These are phyloP conservation scores for Stemphylium lycopersici DNA, from an alignment of 2,329 filamentous ascomycete genomes.

Conservation along the genomic window DNA sequence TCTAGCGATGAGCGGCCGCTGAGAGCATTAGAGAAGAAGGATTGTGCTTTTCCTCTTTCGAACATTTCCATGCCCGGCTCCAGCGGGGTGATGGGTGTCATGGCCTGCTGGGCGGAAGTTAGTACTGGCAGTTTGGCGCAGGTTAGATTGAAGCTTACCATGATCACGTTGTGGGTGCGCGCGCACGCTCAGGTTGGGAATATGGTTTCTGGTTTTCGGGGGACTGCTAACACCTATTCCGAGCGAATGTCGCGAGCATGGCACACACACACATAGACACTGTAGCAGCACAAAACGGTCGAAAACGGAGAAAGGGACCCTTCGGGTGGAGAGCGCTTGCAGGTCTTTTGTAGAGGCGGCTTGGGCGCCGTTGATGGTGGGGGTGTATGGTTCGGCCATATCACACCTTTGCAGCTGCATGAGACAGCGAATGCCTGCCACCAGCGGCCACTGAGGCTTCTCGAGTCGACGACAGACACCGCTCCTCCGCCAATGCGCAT, in stretches of 20 bases:
- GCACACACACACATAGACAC: slow-evolving; percentile 33
- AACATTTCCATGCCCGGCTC: slow-evolving; percentile 57
- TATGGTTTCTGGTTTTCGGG: slow-evolving; percentile 16
- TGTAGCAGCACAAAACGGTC: slow-evolving; percentile 36
- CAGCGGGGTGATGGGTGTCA: slow-evolving; percentile 53
- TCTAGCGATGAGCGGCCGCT: slow-evolving; percentile 50
- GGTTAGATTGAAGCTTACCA: slow-evolving; percentile 37
- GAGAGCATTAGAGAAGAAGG: slow-evolving; percentile 62
- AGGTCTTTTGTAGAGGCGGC: slow-evolving; percentile 51
- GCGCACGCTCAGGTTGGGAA: slow-evolving; percentile 23
- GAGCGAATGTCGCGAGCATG: slow-evolving; percentile 36
- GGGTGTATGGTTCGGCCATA: slow-evolving; percentile 41
- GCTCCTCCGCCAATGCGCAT: slow-evolving; percentile 39
- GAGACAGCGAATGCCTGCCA: slow-evolving; percentile 40
- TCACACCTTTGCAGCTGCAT: slow-evolving; percentile 39
- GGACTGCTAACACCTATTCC: slow-evolving; percentile 30
- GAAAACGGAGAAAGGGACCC: slow-evolving; percentile 47
- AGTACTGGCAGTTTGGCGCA: slow-evolving; percentile 23
- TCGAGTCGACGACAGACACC: slow-evolving; percentile 29
- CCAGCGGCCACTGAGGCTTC: slow-evolving; percentile 35
- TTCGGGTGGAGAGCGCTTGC: slow-evolving; percentile 52
- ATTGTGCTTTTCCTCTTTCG: slow-evolving; percentile 56
- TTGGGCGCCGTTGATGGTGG: slow-evolving; percentile 38
- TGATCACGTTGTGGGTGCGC: slow-evolving; percentile 37
- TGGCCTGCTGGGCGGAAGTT: slow-evolving; percentile 49